phyloP scores from a whole-genome alignment of 129 eudicot genomes.

The Daucus carota region DNA sequence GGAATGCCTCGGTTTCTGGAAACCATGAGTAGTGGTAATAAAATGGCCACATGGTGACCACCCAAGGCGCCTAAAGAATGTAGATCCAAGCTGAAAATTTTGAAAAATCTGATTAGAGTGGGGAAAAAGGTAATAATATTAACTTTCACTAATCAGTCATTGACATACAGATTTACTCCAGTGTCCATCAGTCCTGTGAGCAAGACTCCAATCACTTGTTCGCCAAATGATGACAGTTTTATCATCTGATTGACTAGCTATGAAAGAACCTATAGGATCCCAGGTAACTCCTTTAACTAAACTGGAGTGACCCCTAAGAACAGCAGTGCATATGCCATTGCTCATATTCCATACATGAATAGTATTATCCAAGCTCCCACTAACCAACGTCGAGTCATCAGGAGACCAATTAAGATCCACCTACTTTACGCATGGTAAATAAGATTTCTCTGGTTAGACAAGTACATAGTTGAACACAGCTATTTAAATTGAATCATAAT shows the following conservation, averaged over 20 bases:
- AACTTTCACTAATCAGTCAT: not conserved
- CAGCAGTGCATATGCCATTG: slow-evolving; percentile 90
- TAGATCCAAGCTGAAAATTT: slow-evolving; percentile 86
- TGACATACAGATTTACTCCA: slow-evolving; percentile 88
- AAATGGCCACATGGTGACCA: slow-evolving; percentile 99
- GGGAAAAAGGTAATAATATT: not conserved
- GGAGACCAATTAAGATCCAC: slow-evolving; percentile 99
- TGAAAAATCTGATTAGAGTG: not conserved
- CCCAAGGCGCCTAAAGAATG: slow-evolving; percentile 98
- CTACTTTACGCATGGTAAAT: slow-evolving; percentile 70
- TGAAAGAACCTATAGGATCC: slow-evolving; percentile 97
- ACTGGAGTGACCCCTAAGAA: slow-evolving; percentile 96
- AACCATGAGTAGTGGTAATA: slow-evolving; percentile 93
- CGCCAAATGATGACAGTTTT: slow-evolving; percentile 98
- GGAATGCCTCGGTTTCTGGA: slow-evolving; percentile 96
- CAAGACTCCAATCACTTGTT: slow-evolving; percentile 97
- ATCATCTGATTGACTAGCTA: slow-evolving; percentile 98
- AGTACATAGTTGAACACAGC: slow-evolving; percentile 2
- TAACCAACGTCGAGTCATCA: slow-evolving; percentile 93
- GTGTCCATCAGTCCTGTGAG: slow-evolving; percentile 94
- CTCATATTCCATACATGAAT: slow-evolving; percentile 91
- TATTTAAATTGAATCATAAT: not conserved
- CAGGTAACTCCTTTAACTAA: slow-evolving; percentile 97
- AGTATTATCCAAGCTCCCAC: slow-evolving; percentile 95
- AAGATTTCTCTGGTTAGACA: slow-evolving; percentile 31